A percentile compares a stretch with the other conserved stretches of the same genome.
Conservation (phyloP, 2,329 filamentous ascomycete genomes). For the Cryphonectria nitschkei region DNA sequence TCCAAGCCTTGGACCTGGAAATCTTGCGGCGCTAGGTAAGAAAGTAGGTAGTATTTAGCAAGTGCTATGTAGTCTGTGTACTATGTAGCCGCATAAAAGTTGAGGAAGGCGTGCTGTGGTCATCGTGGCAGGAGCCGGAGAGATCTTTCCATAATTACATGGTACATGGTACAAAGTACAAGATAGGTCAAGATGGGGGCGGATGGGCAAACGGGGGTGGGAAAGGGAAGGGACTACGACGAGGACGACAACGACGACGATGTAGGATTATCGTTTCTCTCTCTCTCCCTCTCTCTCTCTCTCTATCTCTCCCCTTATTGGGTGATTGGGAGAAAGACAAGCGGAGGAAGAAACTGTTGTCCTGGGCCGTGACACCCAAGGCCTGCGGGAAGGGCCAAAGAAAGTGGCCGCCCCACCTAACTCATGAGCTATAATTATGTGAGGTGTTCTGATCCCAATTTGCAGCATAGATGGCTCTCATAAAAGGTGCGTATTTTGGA, state of each 20-base stretch:
- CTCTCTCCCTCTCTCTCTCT: too few species aligned
- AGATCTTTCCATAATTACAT: background rate
- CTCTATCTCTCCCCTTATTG: too few species aligned
- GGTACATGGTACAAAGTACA: background rate
- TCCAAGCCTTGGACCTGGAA: conserved; percentile 6
- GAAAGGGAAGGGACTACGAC: conserved; percentile 10
- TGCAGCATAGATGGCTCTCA: too few species aligned
- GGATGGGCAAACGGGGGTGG: background rate
- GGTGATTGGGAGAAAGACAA: background rate
- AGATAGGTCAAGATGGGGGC: background rate
- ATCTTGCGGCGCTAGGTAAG: conserved; percentile 9
- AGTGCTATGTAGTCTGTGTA: background rate
- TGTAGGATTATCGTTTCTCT: too few species aligned
- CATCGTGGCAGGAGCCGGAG: conserved; percentile 2
- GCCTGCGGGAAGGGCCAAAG: background rate
- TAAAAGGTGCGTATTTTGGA: background rate
- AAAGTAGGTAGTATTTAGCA: background rate
- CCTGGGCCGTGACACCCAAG: background rate
- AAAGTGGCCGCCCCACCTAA: background rate
- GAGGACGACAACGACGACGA: background rate
- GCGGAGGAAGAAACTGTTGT: background rate
- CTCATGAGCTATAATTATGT: background rate
- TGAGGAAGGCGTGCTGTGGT: background rate
- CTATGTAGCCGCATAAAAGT: conserved; percentile 10
- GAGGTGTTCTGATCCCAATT: too few species aligned